Evolutionary conservation across 176 grass and related monocot species (phyloP), one percentile per base, ranked within the genome.

Genomic region (Chloris gayana): DNA sequence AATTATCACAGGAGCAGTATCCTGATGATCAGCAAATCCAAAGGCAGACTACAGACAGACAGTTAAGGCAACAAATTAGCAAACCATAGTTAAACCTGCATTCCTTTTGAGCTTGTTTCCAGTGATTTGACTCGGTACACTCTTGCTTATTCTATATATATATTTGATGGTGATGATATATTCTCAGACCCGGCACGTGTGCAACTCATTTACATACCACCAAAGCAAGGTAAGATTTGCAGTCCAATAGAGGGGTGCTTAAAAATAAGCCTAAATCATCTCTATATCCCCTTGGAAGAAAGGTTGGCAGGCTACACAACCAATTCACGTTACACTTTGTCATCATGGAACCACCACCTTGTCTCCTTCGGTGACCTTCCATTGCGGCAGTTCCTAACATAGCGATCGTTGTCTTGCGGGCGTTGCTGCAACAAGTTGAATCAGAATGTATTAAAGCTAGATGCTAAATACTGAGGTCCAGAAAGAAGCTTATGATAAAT

Each of bases 291-390:
- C 87, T 66, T 80, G 29, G 46, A 84, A 80, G 72, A 72, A 59
- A 85, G 15, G 32, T 5, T 53, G 58, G 41, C 47, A 37, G 61
- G 61, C 14, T 1, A 74, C 51, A 69, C 42, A 26, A 25, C 12
- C 54, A 2, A 69, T 70, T 45, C 26, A 67, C 1, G 14, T 76
- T 83, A 95, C 69, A 92, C 93, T 68, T 90, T 96, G 74, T 92
- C 90, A 9, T 96, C 93, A 75, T 96, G 93, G 69, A 96, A 96
- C 93, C 93, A 96, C 93, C 93, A 96, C 82, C 90, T 90, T n/a
- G 93, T 97, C 73, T 97, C 93, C 77, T 97, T 97, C 0, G 91
- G 93, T 0, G 93, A 97, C 85, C 91, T 84, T 27, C 93, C 93
- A 10, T 97, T 97, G 59, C 91, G 87, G 72, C 93, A 97, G 77